A percentile compares a stretch with the other conserved stretches of the same genome.
phyloP scores from a whole-genome alignment of 1,284 basidiomycete species.

The Sanghuangporus baumii region DNA sequence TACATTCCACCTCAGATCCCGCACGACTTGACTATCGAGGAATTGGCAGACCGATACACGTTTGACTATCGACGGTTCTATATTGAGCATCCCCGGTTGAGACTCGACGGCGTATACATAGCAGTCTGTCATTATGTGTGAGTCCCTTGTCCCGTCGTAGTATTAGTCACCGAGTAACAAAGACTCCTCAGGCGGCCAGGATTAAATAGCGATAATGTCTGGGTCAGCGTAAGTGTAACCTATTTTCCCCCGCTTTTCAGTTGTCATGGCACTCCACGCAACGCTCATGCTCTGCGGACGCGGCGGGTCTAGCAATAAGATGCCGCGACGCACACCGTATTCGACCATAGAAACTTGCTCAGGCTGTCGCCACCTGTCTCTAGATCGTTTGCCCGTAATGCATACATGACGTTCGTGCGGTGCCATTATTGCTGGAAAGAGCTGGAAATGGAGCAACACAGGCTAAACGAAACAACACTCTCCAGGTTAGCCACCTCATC shows the following conservation, averaged over 20 bases:
- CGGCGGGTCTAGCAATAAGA: no score
- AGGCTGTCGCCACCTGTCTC: no score
- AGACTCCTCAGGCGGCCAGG: conserved; percentile 56
- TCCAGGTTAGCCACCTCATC: conserved; percentile 63
- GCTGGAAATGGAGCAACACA: conserved; percentile 4
- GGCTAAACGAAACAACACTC: neutral
- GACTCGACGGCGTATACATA: conserved; percentile 86
- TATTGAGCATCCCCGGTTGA: conserved; percentile 77
- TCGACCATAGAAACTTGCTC: no score
- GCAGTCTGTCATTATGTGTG: conserved; percentile 84
- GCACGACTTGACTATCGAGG: conserved; percentile 38
- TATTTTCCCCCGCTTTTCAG: no score
- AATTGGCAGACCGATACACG: conserved; percentile 46
- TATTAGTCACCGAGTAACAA: conserved; percentile 7
- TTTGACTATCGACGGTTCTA: conserved; percentile 70
- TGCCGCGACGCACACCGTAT: no score
- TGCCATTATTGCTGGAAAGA: neutral
- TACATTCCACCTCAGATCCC: conserved; percentile 72
- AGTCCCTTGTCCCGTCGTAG: conserved; percentile 24
- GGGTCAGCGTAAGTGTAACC: conserved; percentile 65
- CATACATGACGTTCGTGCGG: no score
- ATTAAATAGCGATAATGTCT: conserved; percentile 66
- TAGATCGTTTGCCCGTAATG: no score
- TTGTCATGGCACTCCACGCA: no score
- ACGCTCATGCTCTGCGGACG: no score